Evolutionary conservation across 1,284 basidiomycete genomes (phyloP), one percentile per base, ranked within the genome.

Genomic region (Cutaneotrichosporon arboriforme): DNA sequence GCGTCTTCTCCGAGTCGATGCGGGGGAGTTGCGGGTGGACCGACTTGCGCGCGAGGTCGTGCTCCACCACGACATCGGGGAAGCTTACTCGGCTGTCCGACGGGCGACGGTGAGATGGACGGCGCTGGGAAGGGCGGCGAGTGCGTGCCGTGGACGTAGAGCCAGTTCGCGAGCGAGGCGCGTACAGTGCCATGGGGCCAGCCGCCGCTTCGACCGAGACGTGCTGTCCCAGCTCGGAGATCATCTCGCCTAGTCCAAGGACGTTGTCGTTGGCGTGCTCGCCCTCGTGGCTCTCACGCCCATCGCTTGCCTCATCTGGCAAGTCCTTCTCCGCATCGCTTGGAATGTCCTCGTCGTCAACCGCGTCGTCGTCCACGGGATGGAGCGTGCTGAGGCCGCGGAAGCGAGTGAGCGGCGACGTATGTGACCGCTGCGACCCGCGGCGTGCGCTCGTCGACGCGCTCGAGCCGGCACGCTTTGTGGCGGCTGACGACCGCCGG

Each of bases 1-100:
- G 49, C 4, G 57, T 55, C 50, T 55, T 58, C 47, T 58, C 52
- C 20, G 52, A 55, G 44, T 58, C 57, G 41, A 58, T 58, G 17
- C 57, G 57, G 2, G 52, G 57, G 12, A 58, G 43, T 15, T 45
- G 22, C 15, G 43, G 49, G 4, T 40, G 39, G 17, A 13, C 34
- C n/a, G 34, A 42, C 10, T 35, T n/a, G 9, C 41, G 49, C 3
- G 26, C n/a, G n/a, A 23, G 40, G 34, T 51, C 37, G 42, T 46
- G 46, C 39, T 47, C 52, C 12, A 46, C 52, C 15, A 40, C 53
- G 2, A 40, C 22, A 8, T 42, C 37, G 12, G 46, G 21, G 47
- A 58, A 52, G 20, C 17, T 42, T 4, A 43, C 21, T 9, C 14
- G 31, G 14, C 39, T 36, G 12, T 13, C 34, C n/a, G 51, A 52